Percentiles rank a stretch among this genome's conserved stretches.
phyloP scores from a whole-genome alignment of 305 asterid species.

The Fraxinus angustifolia region DNA sequence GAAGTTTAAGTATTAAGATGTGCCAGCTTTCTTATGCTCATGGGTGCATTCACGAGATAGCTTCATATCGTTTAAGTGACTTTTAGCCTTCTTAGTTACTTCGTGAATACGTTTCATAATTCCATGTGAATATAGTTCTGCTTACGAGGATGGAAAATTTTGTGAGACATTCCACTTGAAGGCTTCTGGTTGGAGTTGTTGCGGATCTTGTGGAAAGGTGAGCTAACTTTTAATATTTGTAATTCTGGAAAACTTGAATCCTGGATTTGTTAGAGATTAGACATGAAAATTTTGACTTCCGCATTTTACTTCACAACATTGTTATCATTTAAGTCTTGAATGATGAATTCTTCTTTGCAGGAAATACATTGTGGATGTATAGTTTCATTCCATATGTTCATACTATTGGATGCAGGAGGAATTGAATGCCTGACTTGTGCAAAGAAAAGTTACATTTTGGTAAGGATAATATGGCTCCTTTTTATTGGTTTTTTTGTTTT shows the following conservation, averaged over 20 bases:
- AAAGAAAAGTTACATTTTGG: slow-evolving; percentile 75
- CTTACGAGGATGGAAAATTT: slow-evolving; percentile 83
- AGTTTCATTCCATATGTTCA: slow-evolving; percentile 95
- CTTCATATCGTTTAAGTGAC: slow-evolving; percentile 8
- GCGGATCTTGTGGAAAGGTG: slow-evolving; percentile 98
- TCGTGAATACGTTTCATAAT: slow-evolving; percentile 22
- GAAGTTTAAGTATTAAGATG: slow-evolving; percentile 12
- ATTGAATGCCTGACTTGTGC: slow-evolving; percentile 95
- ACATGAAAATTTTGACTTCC: slow-evolving; percentile 21
- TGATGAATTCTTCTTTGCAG: slow-evolving; percentile 50
- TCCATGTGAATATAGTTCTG: slow-evolving; percentile 46
- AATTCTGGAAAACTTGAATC: slow-evolving; percentile 10
- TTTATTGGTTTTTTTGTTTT: slow-evolving; percentile 1
- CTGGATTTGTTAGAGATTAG: slow-evolving; percentile 13
- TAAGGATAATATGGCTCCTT: slow-evolving; percentile 30
- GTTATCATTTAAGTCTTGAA: slow-evolving; percentile 12
- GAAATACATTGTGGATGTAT: slow-evolving; percentile 98
- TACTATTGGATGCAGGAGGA: slow-evolving; percentile 97
- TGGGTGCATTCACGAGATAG: slow-evolving; percentile 14
- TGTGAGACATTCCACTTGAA: slow-evolving; percentile 83
- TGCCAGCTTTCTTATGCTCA: slow-evolving; percentile 13
- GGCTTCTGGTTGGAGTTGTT: slow-evolving; percentile 95
- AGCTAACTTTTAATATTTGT: slow-evolving; percentile 9
- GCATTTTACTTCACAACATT: slow-evolving; percentile 1
- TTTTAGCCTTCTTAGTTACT: slow-evolving; percentile 8